These are phyloP conservation scores for Tagetes erecta DNA, from an alignment of 129 eudicot species.

Conservation along the genomic window DNA sequence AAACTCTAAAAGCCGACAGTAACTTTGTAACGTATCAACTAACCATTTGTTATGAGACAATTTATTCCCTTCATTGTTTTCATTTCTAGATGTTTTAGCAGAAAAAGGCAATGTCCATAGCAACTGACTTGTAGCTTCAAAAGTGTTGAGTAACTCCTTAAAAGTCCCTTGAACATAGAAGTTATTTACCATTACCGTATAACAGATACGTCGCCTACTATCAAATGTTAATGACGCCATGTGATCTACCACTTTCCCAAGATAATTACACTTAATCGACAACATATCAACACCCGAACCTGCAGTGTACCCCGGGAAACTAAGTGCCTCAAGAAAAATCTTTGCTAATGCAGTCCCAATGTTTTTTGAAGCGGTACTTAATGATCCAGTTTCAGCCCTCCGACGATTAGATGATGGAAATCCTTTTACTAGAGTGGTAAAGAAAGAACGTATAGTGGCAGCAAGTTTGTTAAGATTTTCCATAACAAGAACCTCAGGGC, in stretches of 20 bases:
- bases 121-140: constrained; percentile 98
- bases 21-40: constrained; percentile 78
- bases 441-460: constrained; percentile 76
- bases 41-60: constrained; percentile 71
- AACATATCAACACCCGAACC: constrained; percentile 53
- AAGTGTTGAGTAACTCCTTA: constrained; percentile 88
- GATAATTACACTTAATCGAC: constrained; percentile 89
- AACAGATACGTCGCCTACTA: constrained; percentile 73
- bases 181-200: constrained; percentile 77
- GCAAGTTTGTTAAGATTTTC: constrained; percentile 82
- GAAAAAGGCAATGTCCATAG: constrained; percentile 75
- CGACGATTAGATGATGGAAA: constrained; percentile 85
- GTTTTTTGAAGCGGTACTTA: constrained; percentile 87
- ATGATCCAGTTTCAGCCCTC: constrained; percentile 76
- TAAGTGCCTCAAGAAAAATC: constrained; percentile 76
- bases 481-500: constrained; percentile 65
- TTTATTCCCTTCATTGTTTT: constrained; percentile 55
- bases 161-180: constrained; percentile 95
- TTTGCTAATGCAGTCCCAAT: constrained; percentile 86
- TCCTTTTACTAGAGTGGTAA: constrained; percentile 81
- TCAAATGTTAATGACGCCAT: constrained; percentile 79
- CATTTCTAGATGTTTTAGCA: constrained; percentile 54
- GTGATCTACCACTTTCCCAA: constrained; percentile 93
- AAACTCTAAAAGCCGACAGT: constrained; percentile 77
- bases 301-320: constrained; percentile 66